Conservation (phyloP, 2,329 filamentous ascomycete species). For the Pseudonectria foliicola region DNA sequence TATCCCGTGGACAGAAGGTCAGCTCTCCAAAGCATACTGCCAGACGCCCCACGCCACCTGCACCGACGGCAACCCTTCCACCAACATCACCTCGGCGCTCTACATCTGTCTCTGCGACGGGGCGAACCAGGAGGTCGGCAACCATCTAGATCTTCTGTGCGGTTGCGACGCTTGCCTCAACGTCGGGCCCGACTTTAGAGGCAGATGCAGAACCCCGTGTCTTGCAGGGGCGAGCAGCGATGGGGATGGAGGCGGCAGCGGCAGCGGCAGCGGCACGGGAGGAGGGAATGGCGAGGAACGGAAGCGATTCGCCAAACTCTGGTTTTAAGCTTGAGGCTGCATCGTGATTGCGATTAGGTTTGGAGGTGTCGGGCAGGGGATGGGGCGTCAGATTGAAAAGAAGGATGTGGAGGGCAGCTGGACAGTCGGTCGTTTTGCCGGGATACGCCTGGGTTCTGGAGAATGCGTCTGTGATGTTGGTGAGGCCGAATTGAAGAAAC, state of each 20-base stretch:
- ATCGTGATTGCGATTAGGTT: too few relatives aligned
- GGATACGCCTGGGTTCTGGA: too few relatives aligned
- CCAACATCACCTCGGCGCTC: conserved; percentile 25
- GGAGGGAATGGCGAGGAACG: background rate
- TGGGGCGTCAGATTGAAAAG: too few relatives aligned
- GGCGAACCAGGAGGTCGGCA: conserved; percentile 25
- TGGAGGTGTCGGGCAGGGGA: too few relatives aligned
- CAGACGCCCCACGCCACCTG: conserved; percentile 30
- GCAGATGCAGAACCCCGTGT: conserved; percentile 32
- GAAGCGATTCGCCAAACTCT: too few relatives aligned
- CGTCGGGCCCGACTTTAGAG: conserved; percentile 32
- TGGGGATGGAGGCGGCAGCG: background rate
- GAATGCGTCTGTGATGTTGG: too few relatives aligned
- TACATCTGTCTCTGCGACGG: conserved; percentile 33
- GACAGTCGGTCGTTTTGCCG: too few relatives aligned
- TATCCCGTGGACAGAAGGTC: conserved; percentile 27
- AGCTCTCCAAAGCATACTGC: conserved; percentile 30
- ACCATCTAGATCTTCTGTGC: conserved; percentile 30
- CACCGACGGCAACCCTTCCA: conserved; percentile 21
- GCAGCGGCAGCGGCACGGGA: conserved; percentile 3
- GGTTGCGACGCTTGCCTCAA: conserved; percentile 34
- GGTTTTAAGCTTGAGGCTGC: too few relatives aligned
- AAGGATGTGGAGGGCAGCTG: too few relatives aligned
- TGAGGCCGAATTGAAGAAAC: too few relatives aligned
- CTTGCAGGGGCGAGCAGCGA: conserved; percentile 7